Conservation (phyloP, 2,329 filamentous ascomycete species). For the Fusarium guadeloupense region DNA sequence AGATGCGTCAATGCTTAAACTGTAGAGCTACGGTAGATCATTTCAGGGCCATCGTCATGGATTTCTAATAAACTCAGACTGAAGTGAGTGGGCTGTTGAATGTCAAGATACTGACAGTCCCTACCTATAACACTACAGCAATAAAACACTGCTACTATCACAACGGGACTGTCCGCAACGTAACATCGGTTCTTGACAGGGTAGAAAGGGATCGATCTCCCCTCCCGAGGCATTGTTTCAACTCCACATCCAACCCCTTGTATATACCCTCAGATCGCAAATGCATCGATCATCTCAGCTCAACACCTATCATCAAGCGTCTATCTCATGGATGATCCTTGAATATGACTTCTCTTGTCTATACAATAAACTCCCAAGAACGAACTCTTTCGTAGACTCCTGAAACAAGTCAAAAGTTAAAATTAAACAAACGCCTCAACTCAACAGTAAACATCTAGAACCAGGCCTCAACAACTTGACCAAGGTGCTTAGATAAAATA, state of each 20-base stretch:
- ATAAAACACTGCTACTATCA: not conserved
- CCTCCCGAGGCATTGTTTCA: conserved; percentile 23
- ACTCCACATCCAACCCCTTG: conserved; percentile 5
- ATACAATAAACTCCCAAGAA: not conserved
- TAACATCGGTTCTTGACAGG: not conserved
- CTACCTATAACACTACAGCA: not conserved
- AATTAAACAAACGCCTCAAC: conserved; percentile 27
- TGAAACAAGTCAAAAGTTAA: conserved; percentile 19
- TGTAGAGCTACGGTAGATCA: not conserved
- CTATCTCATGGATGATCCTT: not conserved
- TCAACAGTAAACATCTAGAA: not conserved
- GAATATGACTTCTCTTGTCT: not conserved
- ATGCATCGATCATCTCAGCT: not conserved
- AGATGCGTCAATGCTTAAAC: not conserved
- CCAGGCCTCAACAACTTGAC: not conserved
- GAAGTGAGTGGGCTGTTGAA: not conserved
- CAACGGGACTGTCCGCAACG: not conserved
- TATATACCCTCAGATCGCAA: not conserved
- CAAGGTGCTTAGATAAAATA: not conserved
- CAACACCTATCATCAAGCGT: not conserved
- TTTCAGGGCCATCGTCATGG: not conserved
- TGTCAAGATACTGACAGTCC: not conserved
- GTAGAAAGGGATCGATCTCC: conserved; percentile 26
- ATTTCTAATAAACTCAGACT: not conserved
- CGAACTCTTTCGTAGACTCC: not conserved